Evolutionary conservation across 2,329 filamentous ascomycete genomes (phyloP).

Genomic region (Pseudocercospora fijiensis): DNA sequence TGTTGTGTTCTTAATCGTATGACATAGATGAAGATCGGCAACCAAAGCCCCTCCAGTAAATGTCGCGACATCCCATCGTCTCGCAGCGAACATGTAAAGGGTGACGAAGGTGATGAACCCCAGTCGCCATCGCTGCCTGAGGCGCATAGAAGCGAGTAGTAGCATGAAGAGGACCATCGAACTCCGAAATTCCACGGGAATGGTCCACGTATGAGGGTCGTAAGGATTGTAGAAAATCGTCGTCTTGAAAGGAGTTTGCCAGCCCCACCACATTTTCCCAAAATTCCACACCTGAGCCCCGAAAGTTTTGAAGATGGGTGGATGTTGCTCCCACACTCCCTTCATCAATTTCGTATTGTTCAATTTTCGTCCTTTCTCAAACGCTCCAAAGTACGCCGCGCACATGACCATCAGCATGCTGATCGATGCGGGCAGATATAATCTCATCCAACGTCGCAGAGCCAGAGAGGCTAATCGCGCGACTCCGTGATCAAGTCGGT

Average conservation of each 20-base stretch:
- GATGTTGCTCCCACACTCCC: slow-evolving; percentile 22
- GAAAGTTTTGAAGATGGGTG: slow-evolving; percentile 6
- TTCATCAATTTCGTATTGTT: slow-evolving; percentile 5
- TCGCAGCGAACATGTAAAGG: slow-evolving; percentile 1
- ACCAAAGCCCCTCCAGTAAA: slow-evolving; percentile 22
- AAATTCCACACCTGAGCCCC: neutral
- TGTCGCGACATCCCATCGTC: slow-evolving; percentile 19
- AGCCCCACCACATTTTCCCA: neutral
- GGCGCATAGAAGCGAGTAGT: slow-evolving; percentile 12
- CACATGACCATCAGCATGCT: slow-evolving; percentile 20
- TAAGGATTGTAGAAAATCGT: neutral
- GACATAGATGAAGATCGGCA: slow-evolving; percentile 14
- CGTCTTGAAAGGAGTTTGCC: neutral
- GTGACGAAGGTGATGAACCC: slow-evolving; percentile 13
- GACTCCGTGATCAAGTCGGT: neutral
- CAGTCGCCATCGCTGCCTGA: slow-evolving; percentile 16
- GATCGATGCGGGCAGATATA: slow-evolving; percentile 17
- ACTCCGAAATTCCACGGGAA: slow-evolving; percentile 17
- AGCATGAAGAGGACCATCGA: slow-evolving; percentile 19
- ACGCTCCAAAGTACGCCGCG: slow-evolving; percentile 14
- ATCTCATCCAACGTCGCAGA: slow-evolving; percentile 17
- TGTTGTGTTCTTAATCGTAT: neutral
- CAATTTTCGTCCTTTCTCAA: slow-evolving; percentile 13
- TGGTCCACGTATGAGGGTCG: slow-evolving; percentile 20
- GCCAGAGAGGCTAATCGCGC: slow-evolving; percentile 11